Conservation (phyloP, 371 early-diverging fungal genomes). For the Saksenaea oblongispora region DNA sequence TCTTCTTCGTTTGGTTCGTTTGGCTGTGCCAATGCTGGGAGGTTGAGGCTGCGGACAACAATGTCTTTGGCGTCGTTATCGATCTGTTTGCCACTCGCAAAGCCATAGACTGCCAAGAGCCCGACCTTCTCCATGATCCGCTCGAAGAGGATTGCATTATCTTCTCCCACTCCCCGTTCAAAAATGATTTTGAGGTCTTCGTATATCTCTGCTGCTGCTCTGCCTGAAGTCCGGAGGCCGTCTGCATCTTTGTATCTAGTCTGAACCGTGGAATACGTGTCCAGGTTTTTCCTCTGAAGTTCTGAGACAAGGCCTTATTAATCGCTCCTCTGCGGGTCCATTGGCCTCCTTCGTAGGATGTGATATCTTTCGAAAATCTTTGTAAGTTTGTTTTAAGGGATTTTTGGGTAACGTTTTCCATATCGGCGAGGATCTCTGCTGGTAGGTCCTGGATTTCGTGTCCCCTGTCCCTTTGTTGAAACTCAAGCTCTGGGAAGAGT, state of each 20-base stretch:
- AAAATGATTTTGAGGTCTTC: neutral
- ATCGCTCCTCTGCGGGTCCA: neutral
- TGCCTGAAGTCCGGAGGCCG: neutral
- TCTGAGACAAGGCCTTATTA: neutral
- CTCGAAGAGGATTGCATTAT: neutral
- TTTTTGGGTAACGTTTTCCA: neutral
- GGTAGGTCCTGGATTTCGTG: neutral
- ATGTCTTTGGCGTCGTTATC: conserved; percentile 8
- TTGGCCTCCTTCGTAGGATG: conserved; percentile 1
- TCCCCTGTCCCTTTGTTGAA: no score
- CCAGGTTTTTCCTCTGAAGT: no score
- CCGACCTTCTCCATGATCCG: neutral
- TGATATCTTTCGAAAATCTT: neutral
- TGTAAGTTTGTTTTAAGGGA: neutral
- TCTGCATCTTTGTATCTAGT: conserved; percentile 5
- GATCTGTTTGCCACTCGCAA: conserved; percentile 2
- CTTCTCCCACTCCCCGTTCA: neutral
- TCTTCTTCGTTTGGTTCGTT: neutral
- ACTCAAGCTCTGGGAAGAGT: no score
- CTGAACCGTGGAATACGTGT: neutral
- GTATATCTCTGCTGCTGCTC: conserved; percentile 10
- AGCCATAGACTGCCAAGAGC: neutral
- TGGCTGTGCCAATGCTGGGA: neutral
- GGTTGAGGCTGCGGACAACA: neutral
- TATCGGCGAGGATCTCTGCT: neutral